phyloP scores from a whole-genome alignment of 2,329 filamentous ascomycete species.

The Lachnum nothofagi region DNA sequence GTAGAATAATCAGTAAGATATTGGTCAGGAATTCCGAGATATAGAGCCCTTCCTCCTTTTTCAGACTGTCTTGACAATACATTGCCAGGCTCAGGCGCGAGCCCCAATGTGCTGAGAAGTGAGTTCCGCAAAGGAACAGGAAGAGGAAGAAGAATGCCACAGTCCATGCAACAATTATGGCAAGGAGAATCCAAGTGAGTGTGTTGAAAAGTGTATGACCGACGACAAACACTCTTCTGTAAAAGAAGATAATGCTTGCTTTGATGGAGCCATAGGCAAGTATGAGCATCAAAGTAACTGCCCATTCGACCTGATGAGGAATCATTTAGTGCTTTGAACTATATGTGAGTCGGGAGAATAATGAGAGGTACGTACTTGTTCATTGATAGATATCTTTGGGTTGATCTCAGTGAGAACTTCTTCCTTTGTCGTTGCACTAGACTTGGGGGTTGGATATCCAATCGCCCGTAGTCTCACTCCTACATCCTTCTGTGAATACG shows the following conservation, averaged over 20 bases:
- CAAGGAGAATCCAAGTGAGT: slow-evolving; percentile 3
- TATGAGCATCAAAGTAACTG: slow-evolving; percentile 1
- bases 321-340: too few species aligned
- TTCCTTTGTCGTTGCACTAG: background rate
- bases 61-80: background rate
- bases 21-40: slow-evolving; percentile 5
- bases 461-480: background rate
- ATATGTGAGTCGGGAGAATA: background rate
- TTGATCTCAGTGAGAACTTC: background rate
- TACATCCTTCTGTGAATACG: too few species aligned
- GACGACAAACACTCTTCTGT: slow-evolving; percentile 1
- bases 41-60: slow-evolving; percentile 2
- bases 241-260: slow-evolving; percentile 9
- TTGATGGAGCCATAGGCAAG: slow-evolving; percentile 9
- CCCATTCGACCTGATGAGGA: background rate
- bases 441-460: slow-evolving; percentile 1
- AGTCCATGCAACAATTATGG: slow-evolving; percentile 2
- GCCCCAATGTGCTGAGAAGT: background rate
- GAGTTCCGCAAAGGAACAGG: slow-evolving; percentile 6
- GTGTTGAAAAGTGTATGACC: slow-evolving; percentile 1
- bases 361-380: background rate
- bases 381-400: background rate
- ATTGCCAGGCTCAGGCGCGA: background rate
- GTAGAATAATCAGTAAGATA: background rate
- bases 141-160: slow-evolving; percentile 6